Percentiles rank a stretch among this genome's conserved stretches.
Conservation (phyloP, 2,329 filamentous ascomycete genomes). For the Pseudonectria foliicola region DNA sequence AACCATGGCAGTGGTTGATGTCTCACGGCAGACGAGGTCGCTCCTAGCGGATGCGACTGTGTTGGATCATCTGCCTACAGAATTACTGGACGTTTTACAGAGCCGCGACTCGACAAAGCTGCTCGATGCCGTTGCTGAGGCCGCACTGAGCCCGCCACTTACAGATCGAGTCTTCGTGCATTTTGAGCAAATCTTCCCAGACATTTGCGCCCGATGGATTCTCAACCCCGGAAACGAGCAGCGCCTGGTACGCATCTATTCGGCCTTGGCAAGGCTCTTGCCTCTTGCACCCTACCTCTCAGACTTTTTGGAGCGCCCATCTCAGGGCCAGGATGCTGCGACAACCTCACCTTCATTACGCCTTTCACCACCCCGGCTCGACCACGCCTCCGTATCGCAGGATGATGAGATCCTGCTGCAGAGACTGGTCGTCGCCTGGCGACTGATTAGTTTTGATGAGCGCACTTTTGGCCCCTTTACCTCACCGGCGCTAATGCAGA, state of each 20-base stretch:
- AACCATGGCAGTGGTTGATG: conserved; percentile 49
- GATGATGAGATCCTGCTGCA: conserved; percentile 20
- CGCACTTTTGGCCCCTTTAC: conserved; percentile 59
- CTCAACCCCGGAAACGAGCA: conserved; percentile 34
- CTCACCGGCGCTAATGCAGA: conserved; percentile 60
- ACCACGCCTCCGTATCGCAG: conserved; percentile 19
- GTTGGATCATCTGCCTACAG: conserved; percentile 57
- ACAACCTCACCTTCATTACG: conserved; percentile 19
- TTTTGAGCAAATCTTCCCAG: conserved; percentile 70
- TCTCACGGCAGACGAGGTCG: conserved; percentile 47
- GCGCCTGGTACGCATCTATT: conserved; percentile 43
- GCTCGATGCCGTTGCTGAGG: conserved; percentile 62
- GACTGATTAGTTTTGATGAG: conserved; percentile 71
- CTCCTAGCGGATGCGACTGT: conserved; percentile 47
- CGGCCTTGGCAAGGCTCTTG: conserved; percentile 71
- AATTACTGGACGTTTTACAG: conserved; percentile 62
- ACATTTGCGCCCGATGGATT: conserved; percentile 77
- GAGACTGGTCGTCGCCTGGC: conserved; percentile 51
- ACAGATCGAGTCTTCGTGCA: conserved; percentile 68
- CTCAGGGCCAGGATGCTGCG: conserved; percentile 8
- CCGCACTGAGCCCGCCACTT: conserved; percentile 60
- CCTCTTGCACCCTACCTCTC: conserved; percentile 77
- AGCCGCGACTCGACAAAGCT: conserved; percentile 57
- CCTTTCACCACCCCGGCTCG: conserved; percentile 23
- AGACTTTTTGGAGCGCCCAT: conserved; percentile 52